phyloP scores from a whole-genome alignment of 331 rosid genomes.

The Quercus lobata region DNA sequence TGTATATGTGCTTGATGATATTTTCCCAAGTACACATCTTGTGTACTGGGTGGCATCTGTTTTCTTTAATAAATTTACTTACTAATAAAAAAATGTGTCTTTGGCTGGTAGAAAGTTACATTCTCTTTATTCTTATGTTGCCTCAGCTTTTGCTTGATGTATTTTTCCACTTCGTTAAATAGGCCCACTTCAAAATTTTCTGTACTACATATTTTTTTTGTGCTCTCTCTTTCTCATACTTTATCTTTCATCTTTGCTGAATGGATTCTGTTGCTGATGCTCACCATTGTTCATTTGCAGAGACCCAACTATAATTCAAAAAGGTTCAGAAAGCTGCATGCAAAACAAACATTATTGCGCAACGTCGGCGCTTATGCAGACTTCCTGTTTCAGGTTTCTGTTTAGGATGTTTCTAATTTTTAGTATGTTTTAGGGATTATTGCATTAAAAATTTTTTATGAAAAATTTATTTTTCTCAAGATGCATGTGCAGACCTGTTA shows the following conservation, averaged over 20 bases:
- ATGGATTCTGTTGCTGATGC: neutral
- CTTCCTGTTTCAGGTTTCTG: conserved; percentile 65
- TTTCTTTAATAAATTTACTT: no score
- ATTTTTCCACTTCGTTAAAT: no score
- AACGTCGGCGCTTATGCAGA: conserved; percentile 62
- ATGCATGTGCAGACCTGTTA: no score
- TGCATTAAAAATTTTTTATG: no score
- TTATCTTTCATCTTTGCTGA: neutral
- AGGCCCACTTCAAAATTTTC: neutral
- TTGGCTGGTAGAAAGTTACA: neutral
- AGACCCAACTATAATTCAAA: conserved; percentile 40
- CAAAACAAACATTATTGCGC: conserved; percentile 55
- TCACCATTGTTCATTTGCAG: conserved; percentile 35
- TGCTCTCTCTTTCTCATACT: neutral
- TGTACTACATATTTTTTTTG: neutral
- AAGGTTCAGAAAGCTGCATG: conserved; percentile 38
- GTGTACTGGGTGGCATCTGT: no score
- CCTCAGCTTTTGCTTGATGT: neutral
- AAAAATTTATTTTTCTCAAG: no score
- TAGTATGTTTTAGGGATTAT: neutral
- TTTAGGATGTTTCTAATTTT: neutral
- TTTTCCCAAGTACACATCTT: no score
- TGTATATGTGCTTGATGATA: no score
- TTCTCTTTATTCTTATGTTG: neutral
- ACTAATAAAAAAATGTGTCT: neutral